Percentiles rank a stretch among this genome's conserved stretches.
Evolutionary conservation across 208 protist species (phyloP).

Genomic region (Endotrypanum monterogeii): DNA sequence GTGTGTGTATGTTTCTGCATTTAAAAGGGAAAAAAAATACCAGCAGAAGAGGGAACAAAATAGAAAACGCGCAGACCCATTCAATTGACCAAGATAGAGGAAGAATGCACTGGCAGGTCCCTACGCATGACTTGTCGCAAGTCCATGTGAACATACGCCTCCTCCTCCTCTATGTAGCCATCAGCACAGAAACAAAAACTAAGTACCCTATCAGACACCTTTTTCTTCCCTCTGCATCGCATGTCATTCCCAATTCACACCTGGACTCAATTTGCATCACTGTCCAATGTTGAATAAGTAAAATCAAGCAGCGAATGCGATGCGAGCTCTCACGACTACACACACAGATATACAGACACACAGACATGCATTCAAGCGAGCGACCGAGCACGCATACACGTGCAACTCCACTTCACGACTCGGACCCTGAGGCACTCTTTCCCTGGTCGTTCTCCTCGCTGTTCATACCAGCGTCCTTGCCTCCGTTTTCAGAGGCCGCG

Average conservation of each 20-base stretch:
- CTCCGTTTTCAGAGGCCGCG: not conserved
- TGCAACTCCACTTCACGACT: not conserved
- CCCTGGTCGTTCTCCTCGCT: conserved; percentile 31
- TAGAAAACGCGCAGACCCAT: not conserved
- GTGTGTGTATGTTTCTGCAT: too few relatives aligned
- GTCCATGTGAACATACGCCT: not conserved
- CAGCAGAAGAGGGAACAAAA: not conserved
- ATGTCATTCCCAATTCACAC: conserved; percentile 5
- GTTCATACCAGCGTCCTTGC: not conserved
- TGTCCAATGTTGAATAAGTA: not conserved
- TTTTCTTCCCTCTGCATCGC: not conserved
- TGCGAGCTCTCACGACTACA: not conserved
- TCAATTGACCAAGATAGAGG: not conserved
- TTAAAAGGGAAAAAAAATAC: too few relatives aligned
- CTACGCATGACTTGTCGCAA: not conserved
- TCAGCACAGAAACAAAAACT: not conserved
- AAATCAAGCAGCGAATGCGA: not conserved
- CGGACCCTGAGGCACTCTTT: conserved; percentile 9
- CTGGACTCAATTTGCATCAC: not conserved
- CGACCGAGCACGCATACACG: not conserved
- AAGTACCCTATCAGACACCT: not conserved
- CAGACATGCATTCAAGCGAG: not conserved
- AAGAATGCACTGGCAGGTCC: not conserved
- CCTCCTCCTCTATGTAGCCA: not conserved
- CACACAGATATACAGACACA: not conserved